Percentiles rank a stretch among this genome's conserved stretches.
Conservation (phyloP, 176 grass and related monocot species). For the Poa annua region DNA sequence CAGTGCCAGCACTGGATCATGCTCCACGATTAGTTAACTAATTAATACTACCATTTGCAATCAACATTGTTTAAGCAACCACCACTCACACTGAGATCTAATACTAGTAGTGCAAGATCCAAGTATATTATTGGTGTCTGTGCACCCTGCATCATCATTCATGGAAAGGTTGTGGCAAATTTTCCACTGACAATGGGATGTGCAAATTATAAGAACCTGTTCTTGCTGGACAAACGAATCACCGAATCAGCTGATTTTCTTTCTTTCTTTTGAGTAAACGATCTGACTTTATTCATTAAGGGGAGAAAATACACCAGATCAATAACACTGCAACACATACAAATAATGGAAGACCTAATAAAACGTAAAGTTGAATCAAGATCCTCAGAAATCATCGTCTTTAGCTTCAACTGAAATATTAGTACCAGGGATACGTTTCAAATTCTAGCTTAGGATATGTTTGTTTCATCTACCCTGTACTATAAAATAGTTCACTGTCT, state of each 20-base stretch:
- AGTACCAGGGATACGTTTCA: not conserved
- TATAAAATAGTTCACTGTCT: not conserved
- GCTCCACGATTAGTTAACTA: conserved; percentile 24
- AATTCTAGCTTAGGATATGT: not conserved
- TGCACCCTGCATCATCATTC: not conserved
- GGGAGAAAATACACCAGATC: not conserved
- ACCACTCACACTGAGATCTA: conserved; percentile 18
- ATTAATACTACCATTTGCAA: not conserved
- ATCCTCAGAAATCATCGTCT: not conserved
- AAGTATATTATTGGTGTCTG: conserved; percentile 24
- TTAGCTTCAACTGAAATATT: not conserved
- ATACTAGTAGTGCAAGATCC: conserved; percentile 34
- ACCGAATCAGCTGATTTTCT: not conserved
- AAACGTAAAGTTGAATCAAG: not conserved
- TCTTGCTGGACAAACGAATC: not conserved
- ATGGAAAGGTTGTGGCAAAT: not conserved
- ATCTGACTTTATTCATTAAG: not conserved
- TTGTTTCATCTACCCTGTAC: conserved; percentile 8
- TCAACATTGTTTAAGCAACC: conserved; percentile 26
- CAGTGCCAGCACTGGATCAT: conserved; percentile 70
- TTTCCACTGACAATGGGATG: not conserved
- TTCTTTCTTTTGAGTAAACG: not conserved
- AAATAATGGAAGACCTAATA: not conserved
- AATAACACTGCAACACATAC: not conserved
- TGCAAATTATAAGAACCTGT: not conserved